Evolutionary conservation across 169 alveolate species (phyloP).

Genomic region (Cryptosporidium sp.): DNA sequence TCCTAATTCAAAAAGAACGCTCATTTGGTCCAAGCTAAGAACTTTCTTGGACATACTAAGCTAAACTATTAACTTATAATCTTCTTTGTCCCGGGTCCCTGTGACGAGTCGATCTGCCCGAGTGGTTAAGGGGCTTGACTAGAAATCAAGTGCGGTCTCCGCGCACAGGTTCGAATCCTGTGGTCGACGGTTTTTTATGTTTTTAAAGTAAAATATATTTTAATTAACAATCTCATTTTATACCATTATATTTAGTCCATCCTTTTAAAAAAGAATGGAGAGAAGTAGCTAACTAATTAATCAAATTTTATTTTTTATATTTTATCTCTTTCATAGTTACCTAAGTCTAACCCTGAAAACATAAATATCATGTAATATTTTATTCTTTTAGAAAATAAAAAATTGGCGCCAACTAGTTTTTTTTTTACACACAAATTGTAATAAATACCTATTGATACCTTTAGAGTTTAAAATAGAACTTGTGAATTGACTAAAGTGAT

Average conservation of each 20-base stretch:
- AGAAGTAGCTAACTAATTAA: neutral
- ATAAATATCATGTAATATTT: too few species aligned
- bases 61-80: neutral
- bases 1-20: slow-evolving; percentile 46
- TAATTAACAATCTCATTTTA: neutral
- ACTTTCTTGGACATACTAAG: slow-evolving; percentile 24
- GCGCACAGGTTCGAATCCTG: slow-evolving; percentile 79
- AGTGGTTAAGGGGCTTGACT: slow-evolving; percentile 79
- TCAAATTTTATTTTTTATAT: too few species aligned
- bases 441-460: neutral
- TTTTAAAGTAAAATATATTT: neutral
- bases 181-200: slow-evolving; percentile 67
- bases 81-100: neutral
- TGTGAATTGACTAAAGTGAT: neutral
- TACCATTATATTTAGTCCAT: neutral
- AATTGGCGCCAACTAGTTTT: neutral
- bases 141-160: slow-evolving; percentile 79
- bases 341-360: too few species aligned
- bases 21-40: slow-evolving; percentile 44
- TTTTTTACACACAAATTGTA: neutral
- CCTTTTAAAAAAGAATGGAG: neutral
- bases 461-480: neutral
- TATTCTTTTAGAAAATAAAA: neutral
- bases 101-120: slow-evolving; percentile 76
- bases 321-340: too few species aligned